Conservation (phyloP, 2,329 filamentous ascomycete species). For the Nemania sp. region DNA sequence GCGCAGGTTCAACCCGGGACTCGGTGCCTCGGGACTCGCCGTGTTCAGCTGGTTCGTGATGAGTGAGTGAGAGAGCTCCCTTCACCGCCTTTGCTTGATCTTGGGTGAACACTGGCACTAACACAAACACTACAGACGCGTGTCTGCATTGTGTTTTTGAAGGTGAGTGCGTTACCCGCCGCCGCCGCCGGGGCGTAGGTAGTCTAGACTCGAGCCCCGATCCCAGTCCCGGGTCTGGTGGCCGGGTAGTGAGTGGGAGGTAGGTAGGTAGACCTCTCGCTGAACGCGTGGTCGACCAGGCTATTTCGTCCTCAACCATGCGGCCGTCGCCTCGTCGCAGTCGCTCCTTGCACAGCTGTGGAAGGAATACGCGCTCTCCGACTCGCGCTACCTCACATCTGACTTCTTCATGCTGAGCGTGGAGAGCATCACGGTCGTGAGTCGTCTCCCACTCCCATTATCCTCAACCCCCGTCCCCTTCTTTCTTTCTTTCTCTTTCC, state of each 20-base stretch:
- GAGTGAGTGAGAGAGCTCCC: slow-evolving; percentile 46
- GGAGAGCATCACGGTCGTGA: slow-evolving; percentile 78
- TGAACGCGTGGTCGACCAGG: slow-evolving; percentile 47
- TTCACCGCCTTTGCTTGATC: background rate
- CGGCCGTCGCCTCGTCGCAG: slow-evolving; percentile 67
- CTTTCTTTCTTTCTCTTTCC: too few relatives aligned
- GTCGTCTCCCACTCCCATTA: background rate
- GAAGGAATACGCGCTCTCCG: slow-evolving; percentile 89
- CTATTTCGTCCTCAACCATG: slow-evolving; percentile 77
- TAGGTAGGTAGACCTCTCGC: too few relatives aligned
- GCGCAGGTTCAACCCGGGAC: slow-evolving; percentile 36
- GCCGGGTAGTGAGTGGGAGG: background rate
- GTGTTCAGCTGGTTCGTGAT: slow-evolving; percentile 59
- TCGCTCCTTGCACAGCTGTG: slow-evolving; percentile 82
- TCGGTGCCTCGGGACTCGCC: slow-evolving; percentile 48
- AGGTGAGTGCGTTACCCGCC: slow-evolving; percentile 53
- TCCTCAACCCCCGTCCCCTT: background rate
- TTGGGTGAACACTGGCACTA: background rate
- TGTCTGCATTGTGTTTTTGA: slow-evolving; percentile 83
- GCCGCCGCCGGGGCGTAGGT: too few relatives aligned
- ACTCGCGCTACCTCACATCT: slow-evolving; percentile 82
- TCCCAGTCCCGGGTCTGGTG: background rate
- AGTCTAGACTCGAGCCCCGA: background rate
- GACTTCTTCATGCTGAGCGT: slow-evolving; percentile 87
- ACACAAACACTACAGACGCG: slow-evolving; percentile 51